phyloP scores from a whole-genome alignment of 352 stramenopile genomes.

The Thalassiosira mediterranea region DNA sequence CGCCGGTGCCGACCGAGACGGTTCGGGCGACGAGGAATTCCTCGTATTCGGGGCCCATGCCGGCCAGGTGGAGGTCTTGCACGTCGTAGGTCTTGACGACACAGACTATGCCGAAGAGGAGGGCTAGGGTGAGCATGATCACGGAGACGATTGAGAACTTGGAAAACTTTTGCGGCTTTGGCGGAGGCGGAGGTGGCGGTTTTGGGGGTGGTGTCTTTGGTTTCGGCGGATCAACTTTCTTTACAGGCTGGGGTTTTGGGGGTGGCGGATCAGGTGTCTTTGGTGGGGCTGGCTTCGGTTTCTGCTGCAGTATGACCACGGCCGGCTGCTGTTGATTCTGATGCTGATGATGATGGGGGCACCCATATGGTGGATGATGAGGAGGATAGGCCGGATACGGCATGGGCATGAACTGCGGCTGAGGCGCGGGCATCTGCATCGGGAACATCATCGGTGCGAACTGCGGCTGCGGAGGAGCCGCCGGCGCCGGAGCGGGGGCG shows the following conservation, averaged over 20 bases:
- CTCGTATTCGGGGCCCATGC: constrained; percentile 6
- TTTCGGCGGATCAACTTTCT: background rate
- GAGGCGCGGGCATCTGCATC: constrained; percentile 17
- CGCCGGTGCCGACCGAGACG: constrained; percentile 16
- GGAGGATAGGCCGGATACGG: constrained; percentile 8
- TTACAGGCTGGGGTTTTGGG: background rate
- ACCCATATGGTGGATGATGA: constrained; percentile 6
- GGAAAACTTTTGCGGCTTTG: constrained; percentile 25
- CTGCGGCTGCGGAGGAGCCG: constrained; percentile 8
- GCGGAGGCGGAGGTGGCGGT: background rate
- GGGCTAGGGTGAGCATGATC: constrained; percentile 22
- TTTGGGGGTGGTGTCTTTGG: background rate
- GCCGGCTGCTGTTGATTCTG: constrained; percentile 8
- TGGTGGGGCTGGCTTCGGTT: background rate
- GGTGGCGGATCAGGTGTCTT: background rate
- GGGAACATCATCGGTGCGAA: background rate
- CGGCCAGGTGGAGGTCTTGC: constrained; percentile 7
- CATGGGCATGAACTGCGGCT: constrained; percentile 30
- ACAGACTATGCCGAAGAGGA: constrained; percentile 22
- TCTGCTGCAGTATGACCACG: constrained; percentile 15
- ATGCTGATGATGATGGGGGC: background rate
- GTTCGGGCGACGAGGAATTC: constrained; percentile 20
- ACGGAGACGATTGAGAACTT: constrained; percentile 23
- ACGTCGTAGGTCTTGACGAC: constrained; percentile 29
- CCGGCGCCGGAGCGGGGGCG: background rate